These are phyloP conservation scores for Allium fistulosum DNA, from an alignment of 106 monocot genomes.

Conservation along the genomic window DNA sequence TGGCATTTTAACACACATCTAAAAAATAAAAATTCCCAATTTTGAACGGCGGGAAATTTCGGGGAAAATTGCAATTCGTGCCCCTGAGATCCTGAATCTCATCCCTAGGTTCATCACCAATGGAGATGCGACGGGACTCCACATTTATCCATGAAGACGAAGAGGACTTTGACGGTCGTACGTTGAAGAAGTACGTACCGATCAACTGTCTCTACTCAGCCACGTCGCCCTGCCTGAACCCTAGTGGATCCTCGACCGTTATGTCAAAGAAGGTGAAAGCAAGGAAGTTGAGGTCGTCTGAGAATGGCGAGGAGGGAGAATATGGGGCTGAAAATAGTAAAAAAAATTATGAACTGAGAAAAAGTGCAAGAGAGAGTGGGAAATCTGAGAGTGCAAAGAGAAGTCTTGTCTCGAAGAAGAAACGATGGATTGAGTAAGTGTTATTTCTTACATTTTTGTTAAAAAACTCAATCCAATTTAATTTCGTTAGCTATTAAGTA, in stretches of 20 bases:
- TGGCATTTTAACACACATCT: no score
- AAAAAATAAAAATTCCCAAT: no score
- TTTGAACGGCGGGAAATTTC: no score
- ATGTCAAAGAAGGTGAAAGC: slow-evolving; percentile 77
- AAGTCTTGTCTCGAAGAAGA: slow-evolving; percentile 15
- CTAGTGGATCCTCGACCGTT: slow-evolving; percentile 47
- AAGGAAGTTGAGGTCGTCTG: slow-evolving; percentile 18
- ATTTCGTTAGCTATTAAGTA: no score
- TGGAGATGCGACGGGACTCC: no score
- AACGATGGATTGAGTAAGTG: slow-evolving; percentile 88
- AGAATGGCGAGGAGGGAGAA: slow-evolving; percentile 2
- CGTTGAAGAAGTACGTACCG: slow-evolving; percentile 49
- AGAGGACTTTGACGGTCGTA: slow-evolving; percentile 37
- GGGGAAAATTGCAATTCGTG: no score
- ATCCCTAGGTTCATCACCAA: no score
- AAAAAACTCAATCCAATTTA: no score
- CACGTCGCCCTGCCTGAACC: slow-evolving; percentile 45
- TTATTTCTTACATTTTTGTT: slow-evolving; percentile 1
- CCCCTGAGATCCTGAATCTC: no score
- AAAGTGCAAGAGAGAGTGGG: slow-evolving; percentile 19
- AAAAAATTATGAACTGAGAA: slow-evolving; percentile 27
- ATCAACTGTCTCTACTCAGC: slow-evolving; percentile 65
- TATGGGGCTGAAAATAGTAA: background rate
- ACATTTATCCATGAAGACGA: slow-evolving; percentile 44
- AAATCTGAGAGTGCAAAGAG: slow-evolving; percentile 11